A percentile compares a stretch with the other conserved stretches of the same genome.
phyloP scores from a whole-genome alignment of 2,329 filamentous ascomycete species.

The Cercospora sp. region DNA sequence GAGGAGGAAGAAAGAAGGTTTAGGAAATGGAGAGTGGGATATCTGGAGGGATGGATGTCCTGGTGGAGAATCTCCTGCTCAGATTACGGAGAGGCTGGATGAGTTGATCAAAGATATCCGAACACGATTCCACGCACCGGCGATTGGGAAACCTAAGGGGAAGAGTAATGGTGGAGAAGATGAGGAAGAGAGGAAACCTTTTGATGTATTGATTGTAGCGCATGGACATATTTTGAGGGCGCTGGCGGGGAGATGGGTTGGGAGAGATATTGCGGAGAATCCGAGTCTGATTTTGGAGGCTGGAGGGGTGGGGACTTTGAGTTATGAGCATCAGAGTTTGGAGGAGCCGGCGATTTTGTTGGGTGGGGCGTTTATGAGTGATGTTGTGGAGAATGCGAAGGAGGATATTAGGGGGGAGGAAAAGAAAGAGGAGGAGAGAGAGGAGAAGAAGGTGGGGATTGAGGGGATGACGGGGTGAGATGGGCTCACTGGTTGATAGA shows the following conservation, averaged over 20 bases:
- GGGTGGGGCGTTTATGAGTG: conserved; percentile 53
- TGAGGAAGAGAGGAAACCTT: background rate
- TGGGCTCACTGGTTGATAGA: background rate
- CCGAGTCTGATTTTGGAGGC: conserved; percentile 78
- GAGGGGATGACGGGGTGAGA: background rate
- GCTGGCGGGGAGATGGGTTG: conserved; percentile 84
- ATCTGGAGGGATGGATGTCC: conserved; percentile 88
- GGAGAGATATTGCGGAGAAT: conserved; percentile 70
- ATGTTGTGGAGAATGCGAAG: conserved; percentile 48
- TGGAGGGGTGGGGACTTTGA: conserved; percentile 54
- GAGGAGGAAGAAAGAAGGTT: conserved; percentile 43
- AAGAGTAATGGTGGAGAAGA: background rate
- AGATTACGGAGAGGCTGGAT: conserved; percentile 73
- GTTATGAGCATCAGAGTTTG: conserved; percentile 53
- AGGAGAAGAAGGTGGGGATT: background rate
- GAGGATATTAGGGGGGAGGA: conserved; percentile 41
- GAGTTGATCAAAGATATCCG: conserved; percentile 73
- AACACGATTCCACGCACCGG: conserved; percentile 44
- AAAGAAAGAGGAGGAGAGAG: background rate
- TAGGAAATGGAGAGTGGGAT: conserved; percentile 66
- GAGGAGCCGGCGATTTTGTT: conserved; percentile 54
- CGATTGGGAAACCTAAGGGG: conserved; percentile 55
- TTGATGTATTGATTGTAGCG: conserved; percentile 75
- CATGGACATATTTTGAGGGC: conserved; percentile 88
- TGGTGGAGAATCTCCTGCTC: conserved; percentile 68